A percentile compares a stretch with the other conserved stretches of the same genome.
Evolutionary conservation across 257 asterid genomes (phyloP).

Genomic region (Salvia hispanica): DNA sequence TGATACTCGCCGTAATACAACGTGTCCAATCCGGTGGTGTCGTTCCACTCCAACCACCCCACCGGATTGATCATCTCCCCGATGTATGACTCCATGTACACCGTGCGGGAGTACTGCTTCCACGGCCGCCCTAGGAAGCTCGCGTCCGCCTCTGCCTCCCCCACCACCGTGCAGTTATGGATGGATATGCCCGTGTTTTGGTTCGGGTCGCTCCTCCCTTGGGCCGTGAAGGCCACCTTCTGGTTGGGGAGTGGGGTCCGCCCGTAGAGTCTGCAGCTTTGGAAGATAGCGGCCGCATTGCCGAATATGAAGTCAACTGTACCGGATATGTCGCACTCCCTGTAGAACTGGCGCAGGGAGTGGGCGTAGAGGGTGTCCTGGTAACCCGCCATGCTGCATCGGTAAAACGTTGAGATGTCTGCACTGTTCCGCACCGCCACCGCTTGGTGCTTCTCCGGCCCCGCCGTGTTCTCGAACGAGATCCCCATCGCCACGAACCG

Average conservation of each 20-base stretch:
- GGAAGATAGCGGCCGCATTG: conserved; percentile 44
- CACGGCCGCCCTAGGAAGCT: conserved; percentile 66
- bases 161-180: conserved; percentile 44
- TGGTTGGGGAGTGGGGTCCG: too few relatives aligned
- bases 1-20: conserved; percentile 57
- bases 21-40: conserved; percentile 51
- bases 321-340: conserved; percentile 40
- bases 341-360: conserved; percentile 57
- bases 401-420: conserved; percentile 35
- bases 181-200: conserved; percentile 63
- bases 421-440: conserved; percentile 33
- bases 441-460: conserved; percentile 36
- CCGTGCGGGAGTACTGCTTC: conserved; percentile 56
- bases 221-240: too few relatives aligned
- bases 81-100: conserved; percentile 51
- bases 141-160: too few relatives aligned
- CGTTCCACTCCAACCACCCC: conserved; percentile 64
- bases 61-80: conserved; percentile 41
- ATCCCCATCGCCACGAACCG: conserved; percentile 33
- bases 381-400: conserved; percentile 45
- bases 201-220: too few relatives aligned
- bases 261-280: conserved; percentile 46
- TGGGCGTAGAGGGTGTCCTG: conserved; percentile 60
- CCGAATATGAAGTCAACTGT: conserved; percentile 59
- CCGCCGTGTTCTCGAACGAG: conserved; percentile 32